Evolutionary conservation across 140 eudicot genomes (phyloP).

Genomic region (Cichorium intybus): DNA sequence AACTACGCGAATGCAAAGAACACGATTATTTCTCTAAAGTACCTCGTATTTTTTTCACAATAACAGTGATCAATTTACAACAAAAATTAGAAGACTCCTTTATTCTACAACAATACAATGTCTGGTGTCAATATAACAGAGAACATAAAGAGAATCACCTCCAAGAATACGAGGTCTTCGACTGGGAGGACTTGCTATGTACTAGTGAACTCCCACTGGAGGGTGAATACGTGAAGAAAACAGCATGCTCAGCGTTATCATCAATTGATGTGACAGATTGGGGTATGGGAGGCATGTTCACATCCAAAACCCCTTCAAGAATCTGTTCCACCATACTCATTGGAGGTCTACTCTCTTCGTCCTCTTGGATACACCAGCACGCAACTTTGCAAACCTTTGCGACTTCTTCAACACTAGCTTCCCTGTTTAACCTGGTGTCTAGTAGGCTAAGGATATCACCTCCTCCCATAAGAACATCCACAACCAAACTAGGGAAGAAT

Average conservation of each 20-base stretch:
- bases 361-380: slow-evolving; percentile 75
- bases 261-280: slow-evolving; percentile 30
- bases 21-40: too few relatives aligned
- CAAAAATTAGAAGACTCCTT: neutral
- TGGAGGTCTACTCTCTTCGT: slow-evolving; percentile 50
- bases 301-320: slow-evolving; percentile 61
- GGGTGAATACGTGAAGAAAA: slow-evolving; percentile 56
- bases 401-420: slow-evolving; percentile 41
- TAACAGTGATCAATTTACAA: neutral
- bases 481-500: slow-evolving; percentile 60
- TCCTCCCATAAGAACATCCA: slow-evolving; percentile 33
- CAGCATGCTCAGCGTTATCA: slow-evolving; percentile 31
- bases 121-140: neutral
- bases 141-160: slow-evolving; percentile 3
- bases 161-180: slow-evolving; percentile 23
- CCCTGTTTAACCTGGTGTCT: slow-evolving; percentile 39
- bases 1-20: neutral
- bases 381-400: slow-evolving; percentile 45
- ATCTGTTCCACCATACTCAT: slow-evolving; percentile 64
- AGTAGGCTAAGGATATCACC: slow-evolving; percentile 55
- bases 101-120: neutral
- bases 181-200: slow-evolving; percentile 9
- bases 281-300: slow-evolving; percentile 56
- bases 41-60: neutral
- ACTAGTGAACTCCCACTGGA: slow-evolving; percentile 31